Percentiles rank a stretch among this genome's conserved stretches.
Evolutionary conservation across 2,329 filamentous ascomycete species (phyloP).

Genomic region (Pyrenophora graminea): DNA sequence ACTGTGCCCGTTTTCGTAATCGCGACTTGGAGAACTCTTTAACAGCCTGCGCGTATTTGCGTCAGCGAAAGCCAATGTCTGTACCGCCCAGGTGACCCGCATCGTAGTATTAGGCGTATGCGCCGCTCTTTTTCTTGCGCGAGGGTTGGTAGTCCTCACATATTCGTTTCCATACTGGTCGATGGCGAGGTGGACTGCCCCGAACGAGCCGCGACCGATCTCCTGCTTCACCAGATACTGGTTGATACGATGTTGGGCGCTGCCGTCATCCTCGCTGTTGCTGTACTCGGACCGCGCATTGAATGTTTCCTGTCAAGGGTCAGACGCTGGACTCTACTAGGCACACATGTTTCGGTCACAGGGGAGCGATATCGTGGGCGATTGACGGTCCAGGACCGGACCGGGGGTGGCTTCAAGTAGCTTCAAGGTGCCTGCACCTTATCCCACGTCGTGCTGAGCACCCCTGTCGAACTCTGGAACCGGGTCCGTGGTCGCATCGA

Average conservation of each 20-base stretch:
- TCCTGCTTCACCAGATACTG: constrained; percentile 94
- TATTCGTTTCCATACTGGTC: constrained; percentile 94
- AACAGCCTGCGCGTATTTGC: constrained; percentile 67
- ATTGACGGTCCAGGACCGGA: neutral
- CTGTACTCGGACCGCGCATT: constrained; percentile 86
- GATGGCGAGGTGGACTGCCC: constrained; percentile 84
- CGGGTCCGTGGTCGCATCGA: neutral
- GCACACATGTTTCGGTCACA: neutral
- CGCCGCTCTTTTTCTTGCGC: neutral
- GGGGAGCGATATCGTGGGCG: neutral
- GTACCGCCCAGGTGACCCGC: constrained; percentile 27
- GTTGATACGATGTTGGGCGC: constrained; percentile 83
- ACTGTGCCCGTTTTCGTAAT: constrained; percentile 86
- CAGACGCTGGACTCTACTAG: neutral
- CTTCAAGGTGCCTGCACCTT: neutral
- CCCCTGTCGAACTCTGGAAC: neutral
- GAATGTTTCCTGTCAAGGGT: constrained; percentile 73
- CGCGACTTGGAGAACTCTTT: constrained; percentile 97
- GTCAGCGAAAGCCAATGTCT: constrained; percentile 34
- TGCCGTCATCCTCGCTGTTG: constrained; percentile 81
- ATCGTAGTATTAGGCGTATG: constrained; percentile 20
- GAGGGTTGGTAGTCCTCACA: constrained; percentile 61
- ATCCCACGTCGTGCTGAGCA: neutral
- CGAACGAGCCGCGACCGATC: constrained; percentile 95
- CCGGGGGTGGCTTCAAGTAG: neutral